Base-by-base conservation (phyloP, 495 filamentous ascomycete genomes). In the Rhizodiscina lignyota region DNA sequence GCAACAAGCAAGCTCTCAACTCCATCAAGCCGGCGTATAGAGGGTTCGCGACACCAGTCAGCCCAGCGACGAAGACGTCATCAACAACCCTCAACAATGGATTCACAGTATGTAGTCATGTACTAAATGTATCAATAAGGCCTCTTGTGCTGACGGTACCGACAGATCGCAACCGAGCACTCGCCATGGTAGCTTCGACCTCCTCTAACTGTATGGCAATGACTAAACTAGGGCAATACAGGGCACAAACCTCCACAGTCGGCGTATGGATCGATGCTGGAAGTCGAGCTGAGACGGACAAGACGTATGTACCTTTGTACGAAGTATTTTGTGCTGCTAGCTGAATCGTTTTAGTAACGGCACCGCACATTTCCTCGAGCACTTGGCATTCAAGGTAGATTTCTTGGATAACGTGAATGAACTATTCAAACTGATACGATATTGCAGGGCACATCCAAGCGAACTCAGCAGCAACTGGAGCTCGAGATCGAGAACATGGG, bases 401-500 rank as follows among this genome's bases (percentile, higher is more conserved):
- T 5, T 27, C 8, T 27, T 27, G 8, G 24, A 27, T 6, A 27
- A 8, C 24, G 6, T 13, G 24, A 27, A 6, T 27, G 13, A 27
- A 8, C 13, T 27, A 27, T 27, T 13, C 24, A n/a, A n/a, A n/a
- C n/a, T n/a, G n/a, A n/a, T n/a, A n/a, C n/a, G n/a, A 8, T 27
- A 30, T 65, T 46, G 18, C 47, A 79, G 87, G 89, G 89, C 45
- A 97, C 89, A 42, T 70, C 75, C 61, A 93, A 79, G 61, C 73
- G 89, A 51, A 83, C 77, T 28, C 91, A 96, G 60, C 77, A 87
- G 52, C 89, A 96, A 61, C 64, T 99, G 58, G 89, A 99, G 67
- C 76, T 99, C 32, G 91, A 99, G 66, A 94, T 99, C 49, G 89
- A 99, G 68, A 96, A 99, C 65, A 93, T 96, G 85, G 89, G 89